These are phyloP conservation scores for Teratosphaeriaceae sp. DNA, from an alignment of 2,329 filamentous ascomycete species.

Conservation along the genomic window DNA sequence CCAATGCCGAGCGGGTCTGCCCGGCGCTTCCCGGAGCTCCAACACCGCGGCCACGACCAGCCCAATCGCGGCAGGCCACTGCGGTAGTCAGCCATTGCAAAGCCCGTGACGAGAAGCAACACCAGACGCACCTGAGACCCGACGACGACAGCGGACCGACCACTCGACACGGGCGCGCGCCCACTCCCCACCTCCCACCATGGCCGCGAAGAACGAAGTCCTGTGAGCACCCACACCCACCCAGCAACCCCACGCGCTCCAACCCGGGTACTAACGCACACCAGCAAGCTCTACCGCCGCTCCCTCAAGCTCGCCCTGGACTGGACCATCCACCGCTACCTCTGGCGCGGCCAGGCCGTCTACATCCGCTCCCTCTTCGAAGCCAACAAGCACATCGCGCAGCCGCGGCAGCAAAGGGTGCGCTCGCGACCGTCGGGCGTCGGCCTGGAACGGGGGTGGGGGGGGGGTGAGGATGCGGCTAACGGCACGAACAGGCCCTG, in stretches of 20 bases:
- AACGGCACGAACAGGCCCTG: constrained; percentile 56
- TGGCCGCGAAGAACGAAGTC: constrained; percentile 34
- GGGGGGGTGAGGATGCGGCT: neutral
- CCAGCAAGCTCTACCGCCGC: constrained; percentile 74
- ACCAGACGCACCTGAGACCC: too few relatives aligned
- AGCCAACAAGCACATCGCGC: constrained; percentile 76
- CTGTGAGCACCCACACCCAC: constrained; percentile 19
- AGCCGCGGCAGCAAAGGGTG: constrained; percentile 83
- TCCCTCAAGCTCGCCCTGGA: constrained; percentile 89
- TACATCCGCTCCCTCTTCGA: constrained; percentile 96
- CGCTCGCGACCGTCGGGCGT: constrained; percentile 19
- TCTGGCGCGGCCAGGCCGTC: constrained; percentile 93
- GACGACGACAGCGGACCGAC: neutral
- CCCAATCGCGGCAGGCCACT: neutral
- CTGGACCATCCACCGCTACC: constrained; percentile 86
- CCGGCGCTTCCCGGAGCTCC: neutral
- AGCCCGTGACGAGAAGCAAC: neutral
- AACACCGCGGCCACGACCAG: neutral
- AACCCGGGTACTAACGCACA: constrained; percentile 5
- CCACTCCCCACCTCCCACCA: constrained; percentile 18
- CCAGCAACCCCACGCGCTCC: constrained; percentile 2
- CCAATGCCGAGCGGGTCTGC: neutral
- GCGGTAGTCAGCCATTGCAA: constrained; percentile 1
- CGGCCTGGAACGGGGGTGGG: neutral
- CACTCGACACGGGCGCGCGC: constrained; percentile 7